These are phyloP conservation scores for Poterioochromonas sp. DNA, from an alignment of 352 stramenopile species.

Conservation along the genomic window DNA sequence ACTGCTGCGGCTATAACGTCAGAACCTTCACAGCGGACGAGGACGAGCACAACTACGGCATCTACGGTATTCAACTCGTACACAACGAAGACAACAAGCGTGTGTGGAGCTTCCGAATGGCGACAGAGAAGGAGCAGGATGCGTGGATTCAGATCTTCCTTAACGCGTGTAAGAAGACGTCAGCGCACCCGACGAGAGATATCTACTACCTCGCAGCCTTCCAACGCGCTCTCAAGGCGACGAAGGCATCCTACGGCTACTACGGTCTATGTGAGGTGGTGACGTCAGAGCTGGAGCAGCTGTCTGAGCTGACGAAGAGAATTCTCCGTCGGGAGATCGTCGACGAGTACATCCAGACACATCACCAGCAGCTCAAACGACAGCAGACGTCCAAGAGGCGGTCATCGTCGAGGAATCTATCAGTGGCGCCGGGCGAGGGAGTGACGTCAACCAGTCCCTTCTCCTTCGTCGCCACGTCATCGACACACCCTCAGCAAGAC, in stretches of 20 bases:
- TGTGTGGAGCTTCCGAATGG: background rate
- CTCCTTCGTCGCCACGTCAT: too few relatives aligned
- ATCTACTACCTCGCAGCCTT: background rate
- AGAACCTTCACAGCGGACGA: background rate
- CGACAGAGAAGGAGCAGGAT: background rate
- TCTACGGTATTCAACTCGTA: background rate
- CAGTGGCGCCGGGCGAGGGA: background rate
- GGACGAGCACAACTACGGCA: background rate
- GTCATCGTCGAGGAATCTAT: background rate
- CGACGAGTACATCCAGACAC: conserved; percentile 1
- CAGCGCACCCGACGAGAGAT: background rate
- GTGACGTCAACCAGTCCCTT: too few relatives aligned
- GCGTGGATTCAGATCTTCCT: conserved; percentile 3
- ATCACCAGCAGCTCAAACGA: background rate
- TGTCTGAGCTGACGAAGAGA: background rate
- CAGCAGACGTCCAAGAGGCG: background rate
- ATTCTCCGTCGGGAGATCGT: conserved; percentile 26
- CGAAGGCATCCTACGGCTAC: background rate
- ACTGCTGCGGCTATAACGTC: background rate
- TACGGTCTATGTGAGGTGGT: background rate
- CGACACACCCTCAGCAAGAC: too few relatives aligned
- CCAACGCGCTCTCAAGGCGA: background rate
- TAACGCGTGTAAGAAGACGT: background rate
- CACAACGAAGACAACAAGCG: background rate
- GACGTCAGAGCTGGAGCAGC: background rate